Conservation (phyloP, 805 yeast species). For the Sugiyamaella qingdaonensis region DNA sequence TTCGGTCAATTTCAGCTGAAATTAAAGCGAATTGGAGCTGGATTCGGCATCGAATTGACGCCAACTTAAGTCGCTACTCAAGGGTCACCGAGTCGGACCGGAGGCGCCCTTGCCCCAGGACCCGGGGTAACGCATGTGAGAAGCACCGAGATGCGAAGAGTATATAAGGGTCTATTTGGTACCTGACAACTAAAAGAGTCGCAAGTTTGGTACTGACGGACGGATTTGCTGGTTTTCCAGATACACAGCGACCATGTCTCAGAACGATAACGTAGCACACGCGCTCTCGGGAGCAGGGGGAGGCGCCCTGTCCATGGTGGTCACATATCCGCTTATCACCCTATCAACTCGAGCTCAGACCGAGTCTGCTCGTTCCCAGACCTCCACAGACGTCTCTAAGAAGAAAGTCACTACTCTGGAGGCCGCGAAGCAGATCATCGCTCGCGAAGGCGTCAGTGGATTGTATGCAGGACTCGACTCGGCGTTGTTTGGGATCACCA, state of each 20-base stretch:
- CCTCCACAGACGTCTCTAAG: conserved; percentile 17
- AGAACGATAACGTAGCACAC: conserved; percentile 56
- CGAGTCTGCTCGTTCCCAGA: conserved; percentile 34
- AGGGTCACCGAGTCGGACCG: not conserved
- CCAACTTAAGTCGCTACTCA: too few species aligned
- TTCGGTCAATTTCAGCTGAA: too few species aligned
- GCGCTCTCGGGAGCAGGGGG: conserved; percentile 96
- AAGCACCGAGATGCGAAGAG: not conserved
- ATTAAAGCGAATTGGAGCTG: too few species aligned
- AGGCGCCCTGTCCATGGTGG: conserved; percentile 80
- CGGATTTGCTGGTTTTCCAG: too few species aligned
- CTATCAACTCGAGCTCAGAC: conserved; percentile 87
- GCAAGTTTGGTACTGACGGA: too few species aligned
- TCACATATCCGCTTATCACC: conserved; percentile 87
- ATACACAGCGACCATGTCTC: conserved; percentile 15
- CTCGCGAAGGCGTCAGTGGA: conserved; percentile 60
- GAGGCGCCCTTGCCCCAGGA: not conserved
- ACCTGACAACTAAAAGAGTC: not conserved
- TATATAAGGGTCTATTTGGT: not conserved
- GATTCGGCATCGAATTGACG: too few species aligned
- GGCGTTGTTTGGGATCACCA: conserved; percentile 78
- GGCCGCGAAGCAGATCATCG: conserved; percentile 46
- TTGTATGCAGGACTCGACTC: conserved; percentile 84
- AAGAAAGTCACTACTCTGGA: conserved; percentile 29
- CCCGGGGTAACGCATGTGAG: conserved; percentile 5